A percentile compares a stretch with the other conserved stretches of the same genome.
Evolutionary conservation across 1,284 basidiomycete species (phyloP).

Genomic region (Ustilago vetiveriae): DNA sequence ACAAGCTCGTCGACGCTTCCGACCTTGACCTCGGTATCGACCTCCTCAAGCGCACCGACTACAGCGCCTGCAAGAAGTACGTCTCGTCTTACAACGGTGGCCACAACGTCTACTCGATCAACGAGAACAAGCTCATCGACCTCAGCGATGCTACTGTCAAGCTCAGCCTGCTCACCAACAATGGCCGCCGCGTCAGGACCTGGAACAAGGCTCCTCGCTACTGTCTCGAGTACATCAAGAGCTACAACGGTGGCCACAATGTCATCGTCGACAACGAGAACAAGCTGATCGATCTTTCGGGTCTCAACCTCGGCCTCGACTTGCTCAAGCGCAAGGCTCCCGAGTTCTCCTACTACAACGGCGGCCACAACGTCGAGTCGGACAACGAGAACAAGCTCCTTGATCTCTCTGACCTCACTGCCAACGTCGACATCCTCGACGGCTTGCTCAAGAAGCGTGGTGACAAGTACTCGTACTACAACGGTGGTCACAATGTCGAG

Average conservation of each 20-base stretch:
- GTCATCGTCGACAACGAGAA: conserved; percentile 45
- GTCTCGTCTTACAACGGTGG: conserved; percentile 48
- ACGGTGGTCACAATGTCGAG: conserved; percentile 44
- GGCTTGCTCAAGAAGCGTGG: conserved; percentile 18
- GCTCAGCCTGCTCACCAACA: conserved; percentile 32
- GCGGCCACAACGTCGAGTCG: conserved; percentile 40
- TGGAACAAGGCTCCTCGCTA: conserved; percentile 25
- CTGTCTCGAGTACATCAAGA: conserved; percentile 48
- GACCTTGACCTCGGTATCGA: conserved; percentile 20
- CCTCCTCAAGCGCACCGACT: conserved; percentile 43
- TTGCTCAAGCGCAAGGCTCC: conserved; percentile 34
- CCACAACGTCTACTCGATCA: conserved; percentile 49
- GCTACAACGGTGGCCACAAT: conserved; percentile 51
- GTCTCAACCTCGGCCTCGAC: conserved; percentile 19
- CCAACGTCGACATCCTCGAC: conserved; percentile 25
- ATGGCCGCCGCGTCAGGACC: conserved; percentile 30
- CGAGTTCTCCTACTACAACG: conserved; percentile 37
- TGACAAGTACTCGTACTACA: conserved; percentile 28
- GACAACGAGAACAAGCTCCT: conserved; percentile 37
- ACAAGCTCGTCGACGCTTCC: conserved; percentile 41
- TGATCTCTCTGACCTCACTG: conserved; percentile 19
- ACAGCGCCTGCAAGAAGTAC: conserved; percentile 43
- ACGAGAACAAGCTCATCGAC: conserved; percentile 53
- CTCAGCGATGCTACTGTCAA: conserved; percentile 35
- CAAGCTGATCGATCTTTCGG: conserved; percentile 43